Evolutionary conservation across 371 early-diverging fungal species (phyloP).

Genomic region (Thermomucor indicae-seudaticae): DNA sequence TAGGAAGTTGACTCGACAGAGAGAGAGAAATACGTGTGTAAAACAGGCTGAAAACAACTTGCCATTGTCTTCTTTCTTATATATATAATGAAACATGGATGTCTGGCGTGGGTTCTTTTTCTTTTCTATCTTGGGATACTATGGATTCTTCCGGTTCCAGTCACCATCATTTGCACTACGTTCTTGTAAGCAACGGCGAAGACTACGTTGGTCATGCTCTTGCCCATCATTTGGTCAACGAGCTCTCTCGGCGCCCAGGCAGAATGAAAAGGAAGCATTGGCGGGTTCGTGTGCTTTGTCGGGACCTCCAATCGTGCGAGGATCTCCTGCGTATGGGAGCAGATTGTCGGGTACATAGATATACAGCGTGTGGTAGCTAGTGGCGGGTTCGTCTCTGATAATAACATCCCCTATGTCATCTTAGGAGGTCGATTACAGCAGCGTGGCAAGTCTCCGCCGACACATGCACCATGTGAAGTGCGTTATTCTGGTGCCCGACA

Average conservation of each 20-base stretch:
- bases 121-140: too few relatives aligned
- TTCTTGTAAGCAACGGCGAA: constrained; percentile 7
- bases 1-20: too few relatives aligned
- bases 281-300: constrained; percentile 11
- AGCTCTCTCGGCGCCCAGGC: constrained; percentile 1
- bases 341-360: constrained; percentile 7
- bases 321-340: constrained; percentile 5
- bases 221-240: constrained; percentile 4
- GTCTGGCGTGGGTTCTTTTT: too few relatives aligned
- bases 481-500: constrained; percentile 2
- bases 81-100: too few relatives aligned
- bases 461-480: constrained; percentile 12
- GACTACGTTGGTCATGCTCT: constrained; percentile 9
- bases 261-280: constrained; percentile 13
- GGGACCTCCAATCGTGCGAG: not conserved
- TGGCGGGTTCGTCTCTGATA: not conserved
- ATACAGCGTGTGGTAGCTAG: not conserved
- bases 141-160: too few relatives aligned
- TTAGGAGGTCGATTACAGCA: constrained; percentile 10
- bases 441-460: not conserved
- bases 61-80: too few relatives aligned
- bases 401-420: not conserved
- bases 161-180: not conserved
- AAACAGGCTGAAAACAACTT: too few relatives aligned
- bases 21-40: too few relatives aligned